Evolutionary conservation across 768 basidiomycete species (phyloP), one percentile per base, ranked within the genome.

Genomic region (Gloeostereum incarnatum): DNA sequence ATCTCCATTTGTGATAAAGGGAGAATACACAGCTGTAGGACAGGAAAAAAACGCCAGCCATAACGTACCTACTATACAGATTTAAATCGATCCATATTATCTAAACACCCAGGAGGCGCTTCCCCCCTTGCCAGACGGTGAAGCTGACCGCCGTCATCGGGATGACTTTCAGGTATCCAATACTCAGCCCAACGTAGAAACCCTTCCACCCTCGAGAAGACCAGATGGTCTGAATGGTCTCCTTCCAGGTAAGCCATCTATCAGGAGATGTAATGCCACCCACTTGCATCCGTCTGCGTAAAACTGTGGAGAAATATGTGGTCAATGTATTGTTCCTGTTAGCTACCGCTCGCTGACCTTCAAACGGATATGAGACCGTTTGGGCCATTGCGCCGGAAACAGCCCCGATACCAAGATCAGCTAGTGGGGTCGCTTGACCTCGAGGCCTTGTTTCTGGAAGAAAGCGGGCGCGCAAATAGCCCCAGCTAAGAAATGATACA

Each of bases 91-190:
- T 22, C 23, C 34, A 18, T 38, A n/a, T 21, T 19, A 1, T 35
- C 49, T 58, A 60, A 32, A 59, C 22, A 3, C 44, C 61, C 14
- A 61, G 20, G 31, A 47, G 30, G 20, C 49, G 45, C 38, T 54
- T 61, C 43, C 56, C 53, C 9, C 47, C 43, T 40, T 92, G 85
- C 92, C 92, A 96, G n/a, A 82, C 83, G 7, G 88, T 69, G 50
- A 81, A 94, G 56, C 84, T 87, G 40, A 94, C 82, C 41, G 91
- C 89, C 17, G 82, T 94, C 92, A 97, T 94, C 9, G 94, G 94
- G 41, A 96, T 75, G 29, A 94, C 78, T 68, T 98, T 97, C 39
- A 97, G 49, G 60, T 89, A 96, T 2, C 94, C 94, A 48, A 97
- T 86, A 40, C 79, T 74, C 44, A 98, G 61, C 1, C 94, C 94